phyloP scores from a whole-genome alignment of 441 rosid genomes.

The Populus hybrid region DNA sequence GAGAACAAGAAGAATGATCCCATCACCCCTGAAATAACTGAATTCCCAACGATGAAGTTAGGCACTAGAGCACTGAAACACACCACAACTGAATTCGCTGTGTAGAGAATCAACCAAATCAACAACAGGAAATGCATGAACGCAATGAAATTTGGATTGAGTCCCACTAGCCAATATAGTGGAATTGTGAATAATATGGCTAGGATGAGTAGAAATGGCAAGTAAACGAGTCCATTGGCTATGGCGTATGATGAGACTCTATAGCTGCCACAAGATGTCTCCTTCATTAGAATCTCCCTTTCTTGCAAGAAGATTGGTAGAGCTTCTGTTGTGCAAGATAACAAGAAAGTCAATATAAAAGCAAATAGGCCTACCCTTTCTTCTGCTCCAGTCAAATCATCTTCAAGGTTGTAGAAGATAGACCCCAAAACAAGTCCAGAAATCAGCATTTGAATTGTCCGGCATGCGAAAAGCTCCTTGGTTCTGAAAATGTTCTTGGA shows the following conservation, averaged over 20 bases:
- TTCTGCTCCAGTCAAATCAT: slow-evolving; percentile 58
- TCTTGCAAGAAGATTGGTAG: slow-evolving; percentile 89
- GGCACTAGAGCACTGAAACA: slow-evolving; percentile 93
- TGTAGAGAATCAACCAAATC: slow-evolving; percentile 88
- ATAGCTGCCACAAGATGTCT: slow-evolving; percentile 82
- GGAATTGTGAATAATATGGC: slow-evolving; percentile 68
- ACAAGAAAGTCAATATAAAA: slow-evolving; percentile 74
- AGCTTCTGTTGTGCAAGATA: slow-evolving; percentile 85
- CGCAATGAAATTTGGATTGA: slow-evolving; percentile 60
- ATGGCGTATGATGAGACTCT: slow-evolving; percentile 83
- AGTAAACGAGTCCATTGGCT: slow-evolving; percentile 81
- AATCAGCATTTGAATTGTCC: slow-evolving; percentile 78
- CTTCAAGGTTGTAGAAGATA: slow-evolving; percentile 58
- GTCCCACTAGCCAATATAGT: slow-evolving; percentile 81
- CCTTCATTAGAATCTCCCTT: slow-evolving; percentile 86
- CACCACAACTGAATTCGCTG: slow-evolving; percentile 93
- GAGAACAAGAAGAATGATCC: slow-evolving; percentile 93
- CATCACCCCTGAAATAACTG: slow-evolving; percentile 89
- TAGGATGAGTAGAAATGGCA: slow-evolving; percentile 82
- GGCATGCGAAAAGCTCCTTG: slow-evolving; percentile 74
- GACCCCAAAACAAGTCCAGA: slow-evolving; percentile 85
- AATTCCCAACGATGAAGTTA: slow-evolving; percentile 84
- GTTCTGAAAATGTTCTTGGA: slow-evolving; percentile 88
- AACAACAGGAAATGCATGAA: slow-evolving; percentile 72
- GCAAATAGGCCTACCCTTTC: slow-evolving; percentile 92